Conservation (phyloP, 148 eudicot species). For the Nepenthes mirabilis region DNA sequence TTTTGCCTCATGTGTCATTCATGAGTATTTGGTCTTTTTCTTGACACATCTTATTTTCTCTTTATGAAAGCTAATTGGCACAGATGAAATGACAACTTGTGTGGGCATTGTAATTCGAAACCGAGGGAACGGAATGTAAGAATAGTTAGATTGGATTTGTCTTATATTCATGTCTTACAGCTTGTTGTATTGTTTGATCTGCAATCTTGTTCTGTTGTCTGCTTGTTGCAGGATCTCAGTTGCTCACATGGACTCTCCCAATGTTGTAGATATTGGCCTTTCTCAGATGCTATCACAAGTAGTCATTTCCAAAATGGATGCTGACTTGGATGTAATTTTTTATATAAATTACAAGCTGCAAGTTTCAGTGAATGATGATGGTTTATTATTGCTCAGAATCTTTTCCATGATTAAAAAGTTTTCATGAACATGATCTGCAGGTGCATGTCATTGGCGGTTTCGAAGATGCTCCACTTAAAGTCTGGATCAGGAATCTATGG, state of each 20-base stretch:
- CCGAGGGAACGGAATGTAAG: slow-evolving; percentile 72
- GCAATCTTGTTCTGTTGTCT: slow-evolving; percentile 1
- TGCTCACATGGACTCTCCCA: slow-evolving; percentile 82
- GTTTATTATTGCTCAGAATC: background rate
- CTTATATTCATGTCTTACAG: background rate
- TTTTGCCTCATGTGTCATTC: too few species aligned
- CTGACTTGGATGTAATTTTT: slow-evolving; percentile 55
- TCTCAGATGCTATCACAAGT: slow-evolving; percentile 68
- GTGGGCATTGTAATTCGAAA: slow-evolving; percentile 80
- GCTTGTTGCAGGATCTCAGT: slow-evolving; percentile 48
- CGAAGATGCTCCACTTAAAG: slow-evolving; percentile 49
- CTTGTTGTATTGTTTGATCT: background rate
- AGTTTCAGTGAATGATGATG: background rate
- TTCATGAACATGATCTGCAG: slow-evolving; percentile 29
- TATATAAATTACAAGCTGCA: slow-evolving; percentile 2
- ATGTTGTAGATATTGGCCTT: slow-evolving; percentile 61
- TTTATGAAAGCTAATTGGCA: slow-evolving; percentile 56
- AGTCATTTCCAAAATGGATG: slow-evolving; percentile 30
- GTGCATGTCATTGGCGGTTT: slow-evolving; percentile 90
- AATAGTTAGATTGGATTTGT: background rate
- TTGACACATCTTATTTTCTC: too few species aligned
- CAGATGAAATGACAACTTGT: slow-evolving; percentile 96
- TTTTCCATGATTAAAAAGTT: background rate
- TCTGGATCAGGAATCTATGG: slow-evolving; percentile 24
- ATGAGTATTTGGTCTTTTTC: too few species aligned